Evolutionary conservation across 1,284 basidiomycete species (phyloP).

Genomic region (Cryptococcus sp.): DNA sequence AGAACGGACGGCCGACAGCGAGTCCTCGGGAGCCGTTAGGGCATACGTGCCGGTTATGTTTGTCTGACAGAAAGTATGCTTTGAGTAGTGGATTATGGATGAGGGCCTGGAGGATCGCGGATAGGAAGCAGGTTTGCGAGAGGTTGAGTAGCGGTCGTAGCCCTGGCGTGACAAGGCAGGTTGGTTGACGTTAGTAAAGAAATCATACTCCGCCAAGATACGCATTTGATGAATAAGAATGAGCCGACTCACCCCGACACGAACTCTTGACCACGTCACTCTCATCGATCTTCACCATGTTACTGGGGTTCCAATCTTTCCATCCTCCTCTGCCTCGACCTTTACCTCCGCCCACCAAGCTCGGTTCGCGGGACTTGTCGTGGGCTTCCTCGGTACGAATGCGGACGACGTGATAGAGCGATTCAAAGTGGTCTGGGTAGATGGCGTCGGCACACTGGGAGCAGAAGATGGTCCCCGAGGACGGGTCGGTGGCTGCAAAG

Average conservation of each 20-base stretch:
- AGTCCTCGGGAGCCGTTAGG: slow-evolving; percentile 37
- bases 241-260: slow-evolving; percentile 36
- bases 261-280: slow-evolving; percentile 18
- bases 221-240: no score
- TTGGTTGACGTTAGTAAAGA: neutral
- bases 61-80: slow-evolving; percentile 84
- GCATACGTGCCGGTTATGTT: slow-evolving; percentile 49
- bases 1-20: slow-evolving; percentile 35
- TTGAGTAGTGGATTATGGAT: slow-evolving; percentile 88
- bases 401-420: slow-evolving; percentile 51
- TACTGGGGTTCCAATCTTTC: slow-evolving; percentile 32
- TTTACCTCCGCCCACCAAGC: slow-evolving; percentile 56
- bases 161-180: slow-evolving; percentile 56
- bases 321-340: slow-evolving; percentile 37
- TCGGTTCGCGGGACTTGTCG: slow-evolving; percentile 59
- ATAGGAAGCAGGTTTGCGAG: slow-evolving; percentile 88
- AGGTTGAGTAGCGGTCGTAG: slow-evolving; percentile 87
- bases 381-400: slow-evolving; percentile 60
- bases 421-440: slow-evolving; percentile 58
- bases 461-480: slow-evolving; percentile 64
- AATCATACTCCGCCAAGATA: no score
- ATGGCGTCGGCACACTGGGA: slow-evolving; percentile 63
- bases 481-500: slow-evolving; percentile 61
- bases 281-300: slow-evolving; percentile 19
- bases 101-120: slow-evolving; percentile 89